Base-by-base conservation (phyloP, 495 filamentous ascomycete genomes). In the Xylaria curta region DNA sequence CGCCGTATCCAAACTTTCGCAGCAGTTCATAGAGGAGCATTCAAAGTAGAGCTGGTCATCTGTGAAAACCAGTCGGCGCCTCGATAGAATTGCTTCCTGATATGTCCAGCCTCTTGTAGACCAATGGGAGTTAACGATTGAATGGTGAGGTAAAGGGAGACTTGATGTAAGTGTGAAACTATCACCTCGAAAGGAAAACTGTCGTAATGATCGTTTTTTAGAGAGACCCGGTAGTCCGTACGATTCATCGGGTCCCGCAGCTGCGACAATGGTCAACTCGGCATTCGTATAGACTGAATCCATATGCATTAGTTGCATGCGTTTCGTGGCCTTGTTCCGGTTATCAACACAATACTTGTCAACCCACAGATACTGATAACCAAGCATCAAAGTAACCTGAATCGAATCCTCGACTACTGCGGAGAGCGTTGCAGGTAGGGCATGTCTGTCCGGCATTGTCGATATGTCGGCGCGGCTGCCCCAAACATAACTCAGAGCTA, bases 61-160 rank as follows among this genome's bases (percentile, higher is more conserved):
- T 0, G 72, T 78, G 56, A 85, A 77, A 40, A 76, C 78, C 7
- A 85, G 66, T 3, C 81, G 72, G 0, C 81, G 76, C 26, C 67
- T 63, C 8, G 78, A 80, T 15, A 83, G 70, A 6, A 82, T 19
- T 0, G 66, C 77, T 72, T 85, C 82, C 70, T 85, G 83, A 66
- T 74, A 83, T 2, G 83, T 85, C 83, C 83, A 85, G 9, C 74
- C 83, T 64, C 83, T 70, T 7, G 74, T 80, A 5, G 42, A 24
- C 82, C 81, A 84, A 9, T 67, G 65, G 0, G 77, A 80, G 0
- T 69, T 53, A 12, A 26, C 5, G 59, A 82, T 75, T 4, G 53
- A 33, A 49, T 24, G 26, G 31, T 47, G 49, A 33, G 63, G 75
- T n/a, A 66, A 49, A 12, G 54, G 53, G 12, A 69, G 26, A 65